Evolutionary conservation across 768 basidiomycete genomes (phyloP).

Genomic region (Clavulina sp.): DNA sequence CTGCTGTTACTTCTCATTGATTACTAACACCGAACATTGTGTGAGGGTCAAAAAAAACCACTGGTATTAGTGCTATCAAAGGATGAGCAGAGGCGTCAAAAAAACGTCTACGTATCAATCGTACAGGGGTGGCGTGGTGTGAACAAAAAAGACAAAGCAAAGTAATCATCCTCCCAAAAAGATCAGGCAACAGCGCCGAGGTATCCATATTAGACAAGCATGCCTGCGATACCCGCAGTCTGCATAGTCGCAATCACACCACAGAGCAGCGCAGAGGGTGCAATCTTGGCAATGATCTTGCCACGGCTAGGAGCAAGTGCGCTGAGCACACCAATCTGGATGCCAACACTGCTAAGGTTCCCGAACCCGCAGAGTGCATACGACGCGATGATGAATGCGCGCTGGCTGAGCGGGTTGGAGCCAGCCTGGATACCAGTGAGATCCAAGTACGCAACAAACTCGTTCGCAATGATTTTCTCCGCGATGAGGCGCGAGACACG

Average conservation of each 20-base stretch:
- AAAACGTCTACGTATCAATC: too few species aligned
- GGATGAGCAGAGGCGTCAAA: too few species aligned
- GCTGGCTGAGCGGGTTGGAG: constrained; percentile 40
- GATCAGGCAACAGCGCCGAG: too few species aligned
- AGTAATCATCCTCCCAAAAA: too few species aligned
- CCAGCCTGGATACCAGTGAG: constrained; percentile 28
- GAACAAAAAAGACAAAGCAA: too few species aligned
- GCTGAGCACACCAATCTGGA: constrained; percentile 62
- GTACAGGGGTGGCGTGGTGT: too few species aligned
- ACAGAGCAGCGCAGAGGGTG: constrained; percentile 50
- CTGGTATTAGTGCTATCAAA: too few species aligned
- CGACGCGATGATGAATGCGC: constrained; percentile 65
- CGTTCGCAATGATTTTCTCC: constrained; percentile 74
- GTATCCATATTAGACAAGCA: constrained; percentile 16
- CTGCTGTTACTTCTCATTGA: too few species aligned
- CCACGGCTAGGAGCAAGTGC: constrained; percentile 52
- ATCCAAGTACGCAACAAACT: constrained; percentile 59
- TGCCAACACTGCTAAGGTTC: constrained; percentile 71
- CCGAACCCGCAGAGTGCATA: constrained; percentile 88
- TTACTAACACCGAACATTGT: too few species aligned
- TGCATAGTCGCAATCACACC: constrained; percentile 50
- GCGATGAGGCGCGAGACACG: constrained; percentile 65
- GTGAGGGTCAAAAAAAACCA: too few species aligned
- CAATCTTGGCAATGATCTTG: constrained; percentile 52
- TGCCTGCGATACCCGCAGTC: constrained; percentile 38